Evolutionary conservation across 352 stramenopile species (phyloP), one percentile per base, ranked within the genome.

Genomic region (Pythium graminicola): DNA sequence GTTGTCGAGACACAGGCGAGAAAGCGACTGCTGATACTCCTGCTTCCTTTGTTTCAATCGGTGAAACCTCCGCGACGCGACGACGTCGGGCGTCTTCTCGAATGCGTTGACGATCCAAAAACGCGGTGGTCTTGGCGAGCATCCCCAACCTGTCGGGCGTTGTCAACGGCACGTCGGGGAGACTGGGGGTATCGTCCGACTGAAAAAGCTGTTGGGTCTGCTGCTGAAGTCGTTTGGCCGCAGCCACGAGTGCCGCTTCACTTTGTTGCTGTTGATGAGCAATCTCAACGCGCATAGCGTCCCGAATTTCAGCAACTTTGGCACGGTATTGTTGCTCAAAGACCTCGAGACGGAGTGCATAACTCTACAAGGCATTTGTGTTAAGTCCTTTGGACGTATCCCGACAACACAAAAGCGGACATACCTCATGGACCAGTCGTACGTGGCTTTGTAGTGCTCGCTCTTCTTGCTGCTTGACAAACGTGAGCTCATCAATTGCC

Each of bases 251-350:
- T 5, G 52, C 62, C 1, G 45, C 20, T 14, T 82, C 74, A 14
- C 68, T 71, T 33, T 71, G 50, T 40, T 72, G 55, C 22, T 64
- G 59, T 36, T 75, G 62, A 17, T 69, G 69, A 33, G 79, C 60
- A 22, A 88, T 80, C 27, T 76, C 62, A 0, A 31, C 23, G 6
- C 71, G 62, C 69, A 78, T 73, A 36, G 83, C 72, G 8, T 67
- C 62, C 51, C 73, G 62, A 35, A 86, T 77, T 47, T 83, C 72
- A 1, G 62, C 63, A 23, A 81, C 69, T 61, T 76, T 77, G 28
- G 63, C 73, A 5, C 72, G 52, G 31, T 85, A 80, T 49, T 85
- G 72, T 31, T 85, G 73, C 50, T 85, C 71, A 41, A 88, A 79
- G 11, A 84, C 52, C 35, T 85, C 65, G 13, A 88, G 57, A 2